Conservation (phyloP, 441 rosid species). For the Gossypium trilobum region DNA sequence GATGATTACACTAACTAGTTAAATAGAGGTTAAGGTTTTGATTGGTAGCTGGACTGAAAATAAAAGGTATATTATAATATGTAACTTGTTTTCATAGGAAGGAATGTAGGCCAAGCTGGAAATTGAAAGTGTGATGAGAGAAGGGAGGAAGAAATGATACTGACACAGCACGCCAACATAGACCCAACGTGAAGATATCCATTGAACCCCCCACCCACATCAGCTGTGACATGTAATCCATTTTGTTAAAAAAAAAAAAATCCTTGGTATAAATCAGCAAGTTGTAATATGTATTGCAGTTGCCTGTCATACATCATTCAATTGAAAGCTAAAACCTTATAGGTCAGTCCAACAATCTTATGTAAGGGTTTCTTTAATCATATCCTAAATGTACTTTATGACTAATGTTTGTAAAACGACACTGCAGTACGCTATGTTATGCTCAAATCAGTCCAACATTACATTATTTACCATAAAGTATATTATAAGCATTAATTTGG, state of each 20-base stretch:
- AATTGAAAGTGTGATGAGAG: not conserved
- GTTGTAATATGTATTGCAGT: not conserved
- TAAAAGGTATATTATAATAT: too few species aligned
- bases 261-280: too few species aligned
- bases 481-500: too few species aligned
- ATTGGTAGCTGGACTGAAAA: too few species aligned
- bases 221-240: conserved; percentile 32
- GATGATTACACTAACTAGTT: too few species aligned
- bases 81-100: not conserved
- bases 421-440: too few species aligned
- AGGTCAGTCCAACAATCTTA: not conserved
- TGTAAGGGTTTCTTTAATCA: too few species aligned
- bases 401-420: too few species aligned
- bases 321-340: not conserved
- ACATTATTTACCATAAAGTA: too few species aligned
- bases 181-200: conserved; percentile 16
- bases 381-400: too few species aligned
- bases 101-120: not conserved
- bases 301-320: not conserved
- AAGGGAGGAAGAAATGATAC: not conserved
- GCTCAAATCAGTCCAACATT: too few species aligned
- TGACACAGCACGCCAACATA: conserved; percentile 8
- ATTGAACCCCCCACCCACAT: conserved; percentile 3
- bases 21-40: too few species aligned
- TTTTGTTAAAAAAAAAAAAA: not conserved